Evolutionary conservation across 192 early-diverging fungal genomes (phyloP), one percentile per base, ranked within the genome.

Genomic region (Cetraspora pellucida): DNA sequence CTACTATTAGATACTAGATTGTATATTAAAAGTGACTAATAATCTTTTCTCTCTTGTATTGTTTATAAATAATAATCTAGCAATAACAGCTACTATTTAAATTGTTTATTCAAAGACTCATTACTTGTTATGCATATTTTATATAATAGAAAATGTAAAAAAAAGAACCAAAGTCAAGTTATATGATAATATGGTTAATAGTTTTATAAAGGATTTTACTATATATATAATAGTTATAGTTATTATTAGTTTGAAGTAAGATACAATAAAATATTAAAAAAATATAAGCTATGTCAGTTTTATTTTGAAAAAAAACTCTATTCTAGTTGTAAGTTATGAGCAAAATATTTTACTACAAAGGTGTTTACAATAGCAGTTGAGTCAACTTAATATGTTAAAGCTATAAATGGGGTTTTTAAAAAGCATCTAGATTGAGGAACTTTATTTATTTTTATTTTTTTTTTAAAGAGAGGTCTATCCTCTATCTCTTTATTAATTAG

Each of bases 1-100:
- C n/a, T n/a, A 65, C 74, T 75, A 50, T 11, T 44, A 81, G 37
- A 59, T 75, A 19, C 50, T 74, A 25, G n/a, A 72, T 25, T 61
- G 81, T 23, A 61, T 59, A 25, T 44, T 52, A 44, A 44, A 81
- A 43, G 77, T 76, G 43, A 77, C 60, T 49, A 66, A 61, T 58
- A 71, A 64, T n/a, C 43, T 55, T 64, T 57, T 64, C 55, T 55
- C 37, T 74, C 27, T 21, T 55, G 13, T 44, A 21, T 10, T 49
- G 19, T 57, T 19, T 46, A 72, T 31, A 16, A 44, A 60, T 44
- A 17, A 16, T 21, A 23, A 73, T 77, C 31, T 78, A 59, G 10
- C 17, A 57, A 57, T 57, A 4, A 19, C n/a, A 19, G 55, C 23
- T 8, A 23, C 17, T n/a, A 3, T 57, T 57, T 43, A 37, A 43